Conservation (phyloP, 2,329 filamentous ascomycete species). For the Sordariomycetes sp. region DNA sequence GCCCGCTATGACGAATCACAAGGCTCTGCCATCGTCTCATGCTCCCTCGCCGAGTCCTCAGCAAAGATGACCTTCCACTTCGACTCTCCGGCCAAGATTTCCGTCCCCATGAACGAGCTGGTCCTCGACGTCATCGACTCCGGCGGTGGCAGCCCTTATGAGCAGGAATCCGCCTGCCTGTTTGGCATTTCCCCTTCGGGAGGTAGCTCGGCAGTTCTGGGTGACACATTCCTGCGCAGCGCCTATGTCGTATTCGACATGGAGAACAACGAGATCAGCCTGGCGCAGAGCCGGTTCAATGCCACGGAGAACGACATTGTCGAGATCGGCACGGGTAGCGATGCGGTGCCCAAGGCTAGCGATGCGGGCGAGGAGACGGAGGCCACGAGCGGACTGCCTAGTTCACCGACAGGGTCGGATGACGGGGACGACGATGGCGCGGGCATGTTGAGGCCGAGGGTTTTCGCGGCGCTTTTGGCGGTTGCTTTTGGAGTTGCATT, state of each 20-base stretch:
- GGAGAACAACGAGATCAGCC: conserved; percentile 59
- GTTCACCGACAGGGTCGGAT: background rate
- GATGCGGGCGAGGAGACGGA: conserved; percentile 36
- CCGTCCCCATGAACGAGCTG: conserved; percentile 49
- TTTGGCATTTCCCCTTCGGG: conserved; percentile 56
- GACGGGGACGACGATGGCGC: background rate
- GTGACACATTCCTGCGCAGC: conserved; percentile 66
- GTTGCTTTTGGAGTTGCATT: no score
- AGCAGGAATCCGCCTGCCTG: conserved; percentile 54
- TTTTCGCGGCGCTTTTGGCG: no score
- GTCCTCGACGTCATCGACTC: conserved; percentile 37
- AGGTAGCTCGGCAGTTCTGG: conserved; percentile 49
- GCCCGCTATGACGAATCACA: conserved; percentile 46
- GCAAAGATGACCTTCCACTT: conserved; percentile 43
- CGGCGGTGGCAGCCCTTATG: conserved; percentile 28
- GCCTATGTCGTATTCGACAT: conserved; percentile 72
- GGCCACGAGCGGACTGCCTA: conserved; percentile 34
- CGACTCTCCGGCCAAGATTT: conserved; percentile 36
- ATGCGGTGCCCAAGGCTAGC: conserved; percentile 44
- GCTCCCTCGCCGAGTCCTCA: conserved; percentile 33
- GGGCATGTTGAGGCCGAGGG: conserved; percentile 1
- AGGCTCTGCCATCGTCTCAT: conserved; percentile 53
- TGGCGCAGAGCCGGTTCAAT: conserved; percentile 60
- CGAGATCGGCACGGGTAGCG: conserved; percentile 43
- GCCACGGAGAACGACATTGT: conserved; percentile 33